These are phyloP conservation scores for Mycena latifolia DNA, from an alignment of 768 basidiomycete species.

Conservation along the genomic window DNA sequence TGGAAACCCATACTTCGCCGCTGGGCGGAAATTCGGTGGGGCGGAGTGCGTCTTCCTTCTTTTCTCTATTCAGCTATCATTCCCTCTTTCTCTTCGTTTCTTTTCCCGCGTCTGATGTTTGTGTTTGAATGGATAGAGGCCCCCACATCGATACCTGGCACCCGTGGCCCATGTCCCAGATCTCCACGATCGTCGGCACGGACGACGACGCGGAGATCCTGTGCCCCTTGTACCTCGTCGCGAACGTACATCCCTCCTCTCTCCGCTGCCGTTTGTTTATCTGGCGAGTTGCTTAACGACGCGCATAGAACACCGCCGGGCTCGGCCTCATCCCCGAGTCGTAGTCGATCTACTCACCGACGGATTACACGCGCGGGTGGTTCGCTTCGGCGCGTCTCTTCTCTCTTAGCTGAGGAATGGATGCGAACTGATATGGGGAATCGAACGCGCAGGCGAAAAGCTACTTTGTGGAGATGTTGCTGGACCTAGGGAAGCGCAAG, in stretches of 20 bases:
- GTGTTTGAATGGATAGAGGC: conserved; percentile 61
- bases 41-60: conserved; percentile 63
- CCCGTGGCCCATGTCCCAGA: conserved; percentile 89
- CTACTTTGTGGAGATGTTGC: conserved; percentile 86
- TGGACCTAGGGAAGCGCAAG: conserved; percentile 81
- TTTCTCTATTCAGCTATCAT: no score
- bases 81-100: neutral
- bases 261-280: no score
- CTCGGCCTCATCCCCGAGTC: conserved; percentile 31
- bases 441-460: conserved; percentile 59
- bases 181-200: conserved; percentile 80
- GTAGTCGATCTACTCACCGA: conserved; percentile 20
- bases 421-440: neutral
- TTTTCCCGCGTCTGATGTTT: neutral
- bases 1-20: conserved; percentile 78
- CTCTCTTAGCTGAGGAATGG: neutral
- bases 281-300: no score
- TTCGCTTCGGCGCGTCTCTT: conserved; percentile 23
- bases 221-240: conserved; percentile 70
- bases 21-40: conserved; percentile 74
- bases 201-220: conserved; percentile 81
- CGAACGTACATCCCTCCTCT: conserved; percentile 63
- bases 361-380: conserved; percentile 23
- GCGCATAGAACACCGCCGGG: conserved; percentile 28
- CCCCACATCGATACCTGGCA: conserved; percentile 81